phyloP scores from a whole-genome alignment of 306 rosid genomes.

The Luffa acutangula region DNA sequence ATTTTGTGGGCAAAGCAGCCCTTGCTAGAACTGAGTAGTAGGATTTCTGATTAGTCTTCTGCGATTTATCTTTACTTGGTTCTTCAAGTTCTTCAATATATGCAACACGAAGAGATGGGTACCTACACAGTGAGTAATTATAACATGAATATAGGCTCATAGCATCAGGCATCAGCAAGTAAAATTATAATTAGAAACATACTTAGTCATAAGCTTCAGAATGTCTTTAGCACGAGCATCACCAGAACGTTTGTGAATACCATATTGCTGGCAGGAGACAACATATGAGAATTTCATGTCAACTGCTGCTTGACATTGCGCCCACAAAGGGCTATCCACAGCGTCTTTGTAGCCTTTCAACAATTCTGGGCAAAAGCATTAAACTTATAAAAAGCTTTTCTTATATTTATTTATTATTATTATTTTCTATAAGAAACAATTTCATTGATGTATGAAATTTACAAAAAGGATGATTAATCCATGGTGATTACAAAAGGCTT shows the following conservation, averaged over 20 bases:
- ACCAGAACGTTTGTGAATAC: conserved; percentile 80
- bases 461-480: no score
- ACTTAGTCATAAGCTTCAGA: conserved; percentile 81
- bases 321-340: conserved; percentile 65
- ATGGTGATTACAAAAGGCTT: no score
- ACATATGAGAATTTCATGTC: conserved; percentile 89
- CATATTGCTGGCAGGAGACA: conserved; percentile 87
- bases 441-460: no score
- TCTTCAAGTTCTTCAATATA: conserved; percentile 95
- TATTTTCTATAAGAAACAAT: no score
- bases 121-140: conserved; percentile 33
- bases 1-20: conserved; percentile 67
- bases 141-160: conserved; percentile 9
- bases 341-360: conserved; percentile 93
- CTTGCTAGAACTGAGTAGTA: conserved; percentile 82
- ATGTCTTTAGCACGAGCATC: conserved; percentile 71
- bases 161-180: conserved; percentile 11
- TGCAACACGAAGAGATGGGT: conserved; percentile 91
- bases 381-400: conserved; percentile 9
- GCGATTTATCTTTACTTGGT: conserved; percentile 42
- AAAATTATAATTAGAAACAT: conserved; percentile 11
- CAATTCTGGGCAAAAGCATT: conserved; percentile 39
- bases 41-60: conserved; percentile 53
- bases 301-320: conserved; percentile 74
- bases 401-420: background rate